Percentiles rank a stretch among this genome's conserved stretches.
These are phyloP conservation scores for Wickerhamomyces hampshirensis DNA, from an alignment of 805 yeast genomes.

Conservation along the genomic window DNA sequence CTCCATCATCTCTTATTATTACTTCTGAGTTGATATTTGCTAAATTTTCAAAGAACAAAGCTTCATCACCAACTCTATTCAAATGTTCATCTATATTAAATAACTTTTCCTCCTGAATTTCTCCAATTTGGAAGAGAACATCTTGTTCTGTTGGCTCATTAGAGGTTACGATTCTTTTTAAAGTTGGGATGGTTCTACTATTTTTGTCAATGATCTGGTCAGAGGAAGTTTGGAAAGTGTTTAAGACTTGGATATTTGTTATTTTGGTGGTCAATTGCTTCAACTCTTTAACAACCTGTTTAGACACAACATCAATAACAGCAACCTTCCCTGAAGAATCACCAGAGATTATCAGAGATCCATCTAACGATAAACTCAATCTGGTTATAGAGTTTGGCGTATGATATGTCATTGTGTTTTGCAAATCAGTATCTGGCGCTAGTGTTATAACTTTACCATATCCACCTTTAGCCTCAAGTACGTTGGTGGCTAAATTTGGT, in stretches of 20 bases:
- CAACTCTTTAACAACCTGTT: slow-evolving; percentile 59
- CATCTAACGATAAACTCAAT: slow-evolving; percentile 65
- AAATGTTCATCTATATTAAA: slow-evolving; percentile 47
- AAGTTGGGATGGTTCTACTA: slow-evolving; percentile 46
- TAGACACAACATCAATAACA: slow-evolving; percentile 64
- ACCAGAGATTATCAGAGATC: slow-evolving; percentile 67
- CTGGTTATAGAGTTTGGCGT: slow-evolving; percentile 40
- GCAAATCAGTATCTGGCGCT: slow-evolving; percentile 44
- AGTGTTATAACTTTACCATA: slow-evolving; percentile 26
- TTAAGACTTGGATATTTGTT: slow-evolving; percentile 16
- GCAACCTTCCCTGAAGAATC: slow-evolving; percentile 65
- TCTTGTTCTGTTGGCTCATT: slow-evolving; percentile 39
- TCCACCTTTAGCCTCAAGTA: slow-evolving; percentile 25
- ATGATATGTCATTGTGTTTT: slow-evolving; percentile 50
- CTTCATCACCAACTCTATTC: slow-evolving; percentile 43
- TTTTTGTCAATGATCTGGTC: slow-evolving; percentile 18
- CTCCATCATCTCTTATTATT: slow-evolving; percentile 10
- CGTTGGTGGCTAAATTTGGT: slow-evolving; percentile 23
- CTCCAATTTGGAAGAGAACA: slow-evolving; percentile 31
- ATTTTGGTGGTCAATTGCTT: slow-evolving; percentile 25
- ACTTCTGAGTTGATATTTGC: slow-evolving; percentile 37
- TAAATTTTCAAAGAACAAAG: slow-evolving; percentile 44
- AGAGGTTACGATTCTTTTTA: slow-evolving; percentile 56
- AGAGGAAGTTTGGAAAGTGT: slow-evolving; percentile 7
- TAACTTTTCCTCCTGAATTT: slow-evolving; percentile 18